Percentiles rank a stretch among this genome's conserved stretches.
phyloP scores from a whole-genome alignment of 2,329 filamentous ascomycete genomes.

The Hypoxylon rubiginosum region DNA sequence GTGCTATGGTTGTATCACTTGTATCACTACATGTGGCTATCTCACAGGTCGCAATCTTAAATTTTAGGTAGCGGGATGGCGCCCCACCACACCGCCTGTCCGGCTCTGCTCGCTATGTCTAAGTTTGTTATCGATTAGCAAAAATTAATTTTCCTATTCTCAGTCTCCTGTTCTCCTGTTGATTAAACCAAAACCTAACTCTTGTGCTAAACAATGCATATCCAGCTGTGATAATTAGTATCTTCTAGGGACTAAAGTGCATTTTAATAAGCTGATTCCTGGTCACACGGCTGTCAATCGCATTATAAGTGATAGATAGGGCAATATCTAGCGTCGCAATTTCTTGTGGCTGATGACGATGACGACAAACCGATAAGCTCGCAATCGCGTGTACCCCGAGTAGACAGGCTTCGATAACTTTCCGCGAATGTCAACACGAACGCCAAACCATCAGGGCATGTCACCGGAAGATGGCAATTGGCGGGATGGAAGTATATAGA shows the following conservation, averaged over 20 bases:
- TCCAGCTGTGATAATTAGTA: not conserved
- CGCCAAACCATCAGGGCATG: not conserved
- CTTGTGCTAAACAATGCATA: not conserved
- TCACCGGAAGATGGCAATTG: not conserved
- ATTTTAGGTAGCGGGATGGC: constrained; percentile 20
- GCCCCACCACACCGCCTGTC: constrained; percentile 31
- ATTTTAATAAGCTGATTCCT: not conserved
- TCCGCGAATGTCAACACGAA: not conserved
- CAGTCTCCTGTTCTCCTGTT: no score
- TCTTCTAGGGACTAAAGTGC: no score
- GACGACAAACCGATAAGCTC: not conserved
- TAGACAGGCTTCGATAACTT: not conserved
- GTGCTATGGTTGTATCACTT: no score
- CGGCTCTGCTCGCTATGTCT: no score
- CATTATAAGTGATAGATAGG: no score
- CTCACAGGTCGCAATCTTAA: constrained; percentile 29
- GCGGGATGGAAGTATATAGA: no score
- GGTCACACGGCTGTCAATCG: not conserved
- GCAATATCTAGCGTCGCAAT: not conserved
- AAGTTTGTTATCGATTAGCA: constrained; percentile 38
- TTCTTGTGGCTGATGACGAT: not conserved
- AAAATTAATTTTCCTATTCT: not conserved
- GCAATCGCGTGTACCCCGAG: not conserved
- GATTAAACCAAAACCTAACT: not conserved
- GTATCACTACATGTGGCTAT: constrained; percentile 3